These are phyloP conservation scores for Panus rudis DNA, from an alignment of 768 basidiomycete genomes.

Conservation along the genomic window DNA sequence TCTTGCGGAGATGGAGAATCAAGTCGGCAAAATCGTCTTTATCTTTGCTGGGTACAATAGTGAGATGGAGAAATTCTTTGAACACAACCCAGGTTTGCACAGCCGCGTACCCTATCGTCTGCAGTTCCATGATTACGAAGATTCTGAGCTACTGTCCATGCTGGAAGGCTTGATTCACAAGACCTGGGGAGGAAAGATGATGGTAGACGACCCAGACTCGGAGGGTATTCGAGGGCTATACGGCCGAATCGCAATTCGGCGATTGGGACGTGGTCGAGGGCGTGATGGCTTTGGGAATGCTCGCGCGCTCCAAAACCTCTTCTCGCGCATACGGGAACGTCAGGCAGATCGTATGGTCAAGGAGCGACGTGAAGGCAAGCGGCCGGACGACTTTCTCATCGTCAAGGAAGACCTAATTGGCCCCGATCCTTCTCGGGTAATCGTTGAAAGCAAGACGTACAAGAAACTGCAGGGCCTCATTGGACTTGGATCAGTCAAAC, in stretches of 20 bases:
- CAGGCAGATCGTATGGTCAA: slow-evolving; percentile 45
- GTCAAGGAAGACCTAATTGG: slow-evolving; percentile 55
- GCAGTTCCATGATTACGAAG: slow-evolving; percentile 54
- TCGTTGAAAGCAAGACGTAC: slow-evolving; percentile 43
- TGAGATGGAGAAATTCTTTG: slow-evolving; percentile 73
- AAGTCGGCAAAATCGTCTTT: slow-evolving; percentile 56
- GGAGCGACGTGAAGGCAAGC: slow-evolving; percentile 31
- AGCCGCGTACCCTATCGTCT: slow-evolving; percentile 63
- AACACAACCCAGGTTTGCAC: slow-evolving; percentile 62
- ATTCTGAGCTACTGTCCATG: slow-evolving; percentile 50
- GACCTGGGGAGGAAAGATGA: slow-evolving; percentile 43
- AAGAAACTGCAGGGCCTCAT: slow-evolving; percentile 41
- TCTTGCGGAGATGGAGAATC: slow-evolving; percentile 71
- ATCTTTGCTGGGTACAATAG: slow-evolving; percentile 65
- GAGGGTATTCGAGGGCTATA: slow-evolving; percentile 50
- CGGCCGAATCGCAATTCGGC: slow-evolving; percentile 47
- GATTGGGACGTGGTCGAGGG: slow-evolving; percentile 57
- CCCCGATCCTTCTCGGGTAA: slow-evolving; percentile 48
- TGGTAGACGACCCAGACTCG: slow-evolving; percentile 40
- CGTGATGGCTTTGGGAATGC: slow-evolving; percentile 61
- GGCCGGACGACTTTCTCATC: slow-evolving; percentile 45
- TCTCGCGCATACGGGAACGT: slow-evolving; percentile 39
- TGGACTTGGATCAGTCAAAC: slow-evolving; percentile 53
- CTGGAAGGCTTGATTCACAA: slow-evolving; percentile 41
- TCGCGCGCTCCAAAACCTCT: slow-evolving; percentile 47